phyloP scores from a whole-genome alignment of 495 filamentous ascomycete genomes.

The Thozetella sp. region DNA sequence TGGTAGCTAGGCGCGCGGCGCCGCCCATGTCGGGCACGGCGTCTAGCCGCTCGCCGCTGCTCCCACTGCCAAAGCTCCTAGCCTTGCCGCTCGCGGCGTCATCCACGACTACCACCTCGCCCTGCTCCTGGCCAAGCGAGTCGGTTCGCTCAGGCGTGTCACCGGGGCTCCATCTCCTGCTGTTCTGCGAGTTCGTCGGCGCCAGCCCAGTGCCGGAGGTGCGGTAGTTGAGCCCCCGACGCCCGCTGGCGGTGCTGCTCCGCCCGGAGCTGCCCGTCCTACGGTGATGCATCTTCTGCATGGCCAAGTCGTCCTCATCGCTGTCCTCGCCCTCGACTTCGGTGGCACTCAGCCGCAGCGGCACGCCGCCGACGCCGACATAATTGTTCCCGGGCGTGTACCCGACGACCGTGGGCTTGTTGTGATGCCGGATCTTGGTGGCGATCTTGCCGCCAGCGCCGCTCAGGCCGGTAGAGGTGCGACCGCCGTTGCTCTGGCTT shows the following conservation, averaged over 20 bases:
- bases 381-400: slow-evolving; percentile 75
- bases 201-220: slow-evolving; percentile 42
- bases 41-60: slow-evolving; percentile 54
- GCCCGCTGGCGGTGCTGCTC: slow-evolving; percentile 73
- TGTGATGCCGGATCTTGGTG: slow-evolving; percentile 83
- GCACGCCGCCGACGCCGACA: slow-evolving; percentile 74
- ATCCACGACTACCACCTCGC: slow-evolving; percentile 30
- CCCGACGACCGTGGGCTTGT: slow-evolving; percentile 67
- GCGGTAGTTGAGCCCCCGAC: slow-evolving; percentile 58
- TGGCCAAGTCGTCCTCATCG: slow-evolving; percentile 68
- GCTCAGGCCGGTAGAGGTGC: slow-evolving; percentile 60
- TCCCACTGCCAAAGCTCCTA: slow-evolving; percentile 52
- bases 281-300: slow-evolving; percentile 62
- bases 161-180: slow-evolving; percentile 64
- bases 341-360: slow-evolving; percentile 87
- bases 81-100: slow-evolving; percentile 44
- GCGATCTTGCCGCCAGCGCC: slow-evolving; percentile 52
- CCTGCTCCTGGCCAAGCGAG: slow-evolving; percentile 40
- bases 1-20: slow-evolving; percentile 45
- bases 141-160: slow-evolving; percentile 63
- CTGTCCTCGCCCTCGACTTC: slow-evolving; percentile 86
- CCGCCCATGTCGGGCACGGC: slow-evolving; percentile 44
- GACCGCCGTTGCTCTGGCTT: slow-evolving; percentile 39
- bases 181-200: slow-evolving; percentile 25
- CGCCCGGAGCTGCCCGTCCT: slow-evolving; percentile 76